These are phyloP conservation scores for Lodderomyces beijingensis DNA, from an alignment of 1,139 yeast species.

Conservation along the genomic window DNA sequence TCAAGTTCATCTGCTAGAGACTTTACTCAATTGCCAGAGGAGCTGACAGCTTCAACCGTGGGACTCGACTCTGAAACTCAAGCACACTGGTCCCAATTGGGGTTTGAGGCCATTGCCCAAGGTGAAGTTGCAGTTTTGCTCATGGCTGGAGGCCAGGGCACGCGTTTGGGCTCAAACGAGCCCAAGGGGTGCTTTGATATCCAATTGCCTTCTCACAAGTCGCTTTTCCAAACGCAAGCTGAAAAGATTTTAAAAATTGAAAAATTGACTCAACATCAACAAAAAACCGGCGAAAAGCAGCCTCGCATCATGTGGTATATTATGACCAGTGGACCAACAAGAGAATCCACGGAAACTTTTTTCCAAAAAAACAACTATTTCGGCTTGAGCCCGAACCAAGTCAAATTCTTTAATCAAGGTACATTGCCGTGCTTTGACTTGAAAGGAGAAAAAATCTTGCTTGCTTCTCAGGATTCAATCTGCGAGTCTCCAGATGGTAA, in stretches of 20 bases:
- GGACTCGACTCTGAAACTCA: slow-evolving; percentile 28
- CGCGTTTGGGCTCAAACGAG: slow-evolving; percentile 79
- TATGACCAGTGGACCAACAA: slow-evolving; percentile 94
- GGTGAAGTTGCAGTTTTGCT: slow-evolving; percentile 84
- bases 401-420: slow-evolving; percentile 89
- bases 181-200: slow-evolving; percentile 96
- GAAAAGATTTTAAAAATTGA: slow-evolving; percentile 72
- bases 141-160: slow-evolving; percentile 99
- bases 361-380: slow-evolving; percentile 61
- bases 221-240: slow-evolving; percentile 89
- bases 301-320: slow-evolving; percentile 75
- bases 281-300: slow-evolving; percentile 15
- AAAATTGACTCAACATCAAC: slow-evolving; percentile 32
- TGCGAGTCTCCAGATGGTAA: slow-evolving; percentile 97
- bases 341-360: slow-evolving; percentile 67
- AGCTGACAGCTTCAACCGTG: slow-evolving; percentile 48
- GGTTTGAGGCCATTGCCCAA: slow-evolving; percentile 62
- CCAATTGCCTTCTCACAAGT: slow-evolving; percentile 75
- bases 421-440: slow-evolving; percentile 83
- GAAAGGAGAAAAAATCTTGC: slow-evolving; percentile 66
- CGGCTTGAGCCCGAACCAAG: slow-evolving; percentile 58
- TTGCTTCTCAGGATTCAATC: slow-evolving; percentile 51
- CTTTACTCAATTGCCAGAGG: slow-evolving; percentile 49
- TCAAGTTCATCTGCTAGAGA: slow-evolving; percentile 27
- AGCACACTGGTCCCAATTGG: slow-evolving; percentile 51